A percentile compares a stretch with the other conserved stretches of the same genome.
These are phyloP conservation scores for Melanomma pulvis-pyrius DNA, from an alignment of 495 filamentous ascomycete species.

Conservation along the genomic window DNA sequence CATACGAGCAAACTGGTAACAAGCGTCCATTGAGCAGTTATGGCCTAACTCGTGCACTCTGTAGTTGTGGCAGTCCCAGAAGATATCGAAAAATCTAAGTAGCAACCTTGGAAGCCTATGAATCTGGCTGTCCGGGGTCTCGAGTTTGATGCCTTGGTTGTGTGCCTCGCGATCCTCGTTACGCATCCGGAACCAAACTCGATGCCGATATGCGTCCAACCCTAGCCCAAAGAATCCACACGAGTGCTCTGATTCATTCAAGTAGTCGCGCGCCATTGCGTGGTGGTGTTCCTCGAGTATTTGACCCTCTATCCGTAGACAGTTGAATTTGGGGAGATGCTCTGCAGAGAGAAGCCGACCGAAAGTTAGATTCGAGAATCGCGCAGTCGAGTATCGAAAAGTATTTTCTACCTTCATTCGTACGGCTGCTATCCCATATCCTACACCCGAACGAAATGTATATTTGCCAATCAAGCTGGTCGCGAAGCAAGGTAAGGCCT, in stretches of 20 bases:
- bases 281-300: not conserved
- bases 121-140: not conserved
- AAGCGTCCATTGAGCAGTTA: not conserved
- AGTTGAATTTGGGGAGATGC: not conserved
- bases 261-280: not conserved
- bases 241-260: not conserved
- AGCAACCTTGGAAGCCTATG: not conserved
- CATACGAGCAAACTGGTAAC: not conserved
- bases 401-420: not conserved
- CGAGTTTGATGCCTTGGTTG: not conserved
- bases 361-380: slow-evolving; percentile 1
- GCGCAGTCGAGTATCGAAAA: slow-evolving; percentile 4
- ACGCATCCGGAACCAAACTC: not conserved
- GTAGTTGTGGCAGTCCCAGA: slow-evolving; percentile 14
- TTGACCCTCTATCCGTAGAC: slow-evolving; percentile 3
- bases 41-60: not conserved
- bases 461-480: not conserved
- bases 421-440: not conserved
- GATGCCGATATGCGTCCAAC: not conserved
- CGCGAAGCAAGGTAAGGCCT: not conserved
- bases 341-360: slow-evolving; percentile 1
- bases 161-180: not conserved
- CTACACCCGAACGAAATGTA: not conserved
- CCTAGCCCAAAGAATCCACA: not conserved
- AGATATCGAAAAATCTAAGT: slow-evolving; percentile 5